Conservation (phyloP, 345 rosid species). For the Rhodomyrtus tomentosa region DNA sequence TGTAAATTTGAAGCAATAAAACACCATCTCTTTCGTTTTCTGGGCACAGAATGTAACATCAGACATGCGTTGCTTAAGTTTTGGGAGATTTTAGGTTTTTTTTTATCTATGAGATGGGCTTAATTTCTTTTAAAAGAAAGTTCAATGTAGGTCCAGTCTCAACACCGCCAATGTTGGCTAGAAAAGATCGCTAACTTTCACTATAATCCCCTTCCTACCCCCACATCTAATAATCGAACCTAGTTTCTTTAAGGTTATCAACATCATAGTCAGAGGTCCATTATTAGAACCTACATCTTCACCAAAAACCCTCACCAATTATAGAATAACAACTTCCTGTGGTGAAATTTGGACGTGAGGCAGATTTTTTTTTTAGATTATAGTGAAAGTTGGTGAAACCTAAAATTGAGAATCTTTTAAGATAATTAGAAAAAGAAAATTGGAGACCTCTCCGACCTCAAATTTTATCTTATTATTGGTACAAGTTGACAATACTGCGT, state of each 20-base stretch:
- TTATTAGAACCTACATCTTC: too few species aligned
- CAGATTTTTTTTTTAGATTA: too few species aligned
- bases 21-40: neutral
- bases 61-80: neutral
- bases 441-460: neutral
- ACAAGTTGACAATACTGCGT: neutral
- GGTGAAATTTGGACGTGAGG: too few species aligned
- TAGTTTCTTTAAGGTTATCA: neutral
- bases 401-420: neutral
- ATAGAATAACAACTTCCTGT: too few species aligned
- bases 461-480: too few species aligned
- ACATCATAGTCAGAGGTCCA: neutral
- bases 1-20: neutral
- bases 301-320: too few species aligned
- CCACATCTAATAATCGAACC: neutral
- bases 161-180: neutral
- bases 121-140: neutral
- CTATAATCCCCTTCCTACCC: neutral
- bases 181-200: neutral
- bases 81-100: neutral
- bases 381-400: too few species aligned
- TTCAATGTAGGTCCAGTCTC: neutral
- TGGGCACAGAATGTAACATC: neutral
- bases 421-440: neutral
- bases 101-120: too few species aligned